Percentiles rank a stretch among this genome's conserved stretches.
phyloP scores from a whole-genome alignment of 768 basidiomycete genomes.

The Neoboletus magnificus region DNA sequence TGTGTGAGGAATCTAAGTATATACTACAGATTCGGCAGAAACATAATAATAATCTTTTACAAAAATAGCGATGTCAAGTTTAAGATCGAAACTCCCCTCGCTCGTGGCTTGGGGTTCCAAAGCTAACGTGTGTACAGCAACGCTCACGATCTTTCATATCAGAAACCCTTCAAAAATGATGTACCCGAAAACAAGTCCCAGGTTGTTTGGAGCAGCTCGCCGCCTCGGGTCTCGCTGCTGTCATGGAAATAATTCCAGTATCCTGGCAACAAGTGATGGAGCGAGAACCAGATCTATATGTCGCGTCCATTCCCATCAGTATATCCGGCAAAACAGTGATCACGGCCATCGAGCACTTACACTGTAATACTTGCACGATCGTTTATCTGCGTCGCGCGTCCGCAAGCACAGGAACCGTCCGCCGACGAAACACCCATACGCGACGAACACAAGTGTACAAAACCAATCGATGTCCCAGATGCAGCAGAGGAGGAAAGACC shows the following conservation, averaged over 20 bases:
- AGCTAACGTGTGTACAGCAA: background rate
- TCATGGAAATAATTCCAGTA: conserved; percentile 36
- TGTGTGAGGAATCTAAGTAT: too few relatives aligned
- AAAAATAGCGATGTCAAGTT: background rate
- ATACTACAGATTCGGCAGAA: background rate
- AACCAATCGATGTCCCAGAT: conserved; percentile 36
- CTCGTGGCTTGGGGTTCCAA: background rate
- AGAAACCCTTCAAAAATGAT: conserved; percentile 4
- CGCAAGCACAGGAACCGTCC: conserved; percentile 30
- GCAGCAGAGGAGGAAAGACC: conserved; percentile 35
- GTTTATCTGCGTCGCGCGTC: conserved; percentile 30
- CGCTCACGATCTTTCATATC: background rate
- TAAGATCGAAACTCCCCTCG: background rate
- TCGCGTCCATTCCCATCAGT: background rate
- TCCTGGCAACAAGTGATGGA: conserved; percentile 34
- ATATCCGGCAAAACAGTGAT: background rate
- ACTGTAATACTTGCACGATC: conserved; percentile 39
- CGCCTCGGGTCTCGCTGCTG: conserved; percentile 3
- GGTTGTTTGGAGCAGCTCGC: conserved; percentile 19
- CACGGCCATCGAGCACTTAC: conserved; percentile 17
- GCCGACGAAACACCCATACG: conserved; percentile 35
- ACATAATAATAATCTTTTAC: background rate
- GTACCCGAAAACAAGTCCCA: conserved; percentile 20
- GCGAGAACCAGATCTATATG: conserved; percentile 33
- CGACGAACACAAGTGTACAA: conserved; percentile 26